Conservation (phyloP, 352 stramenopile genomes). For the Globisporangium cederbergense region DNA sequence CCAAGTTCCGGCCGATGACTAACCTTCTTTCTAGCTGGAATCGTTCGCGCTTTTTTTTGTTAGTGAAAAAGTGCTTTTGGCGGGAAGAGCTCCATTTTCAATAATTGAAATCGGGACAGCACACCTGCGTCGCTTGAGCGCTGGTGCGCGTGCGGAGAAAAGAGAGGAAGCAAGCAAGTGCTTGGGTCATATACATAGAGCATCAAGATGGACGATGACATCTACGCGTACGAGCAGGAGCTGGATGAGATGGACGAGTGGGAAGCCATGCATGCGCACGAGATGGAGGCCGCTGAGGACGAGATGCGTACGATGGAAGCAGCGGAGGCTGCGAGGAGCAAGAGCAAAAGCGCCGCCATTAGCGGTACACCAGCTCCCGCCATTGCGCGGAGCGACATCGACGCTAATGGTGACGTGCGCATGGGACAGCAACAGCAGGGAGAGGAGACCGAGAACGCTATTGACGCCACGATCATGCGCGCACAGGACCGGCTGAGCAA, state of each 20-base stretch:
- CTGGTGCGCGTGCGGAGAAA: neutral
- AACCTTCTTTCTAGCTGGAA: too few relatives aligned
- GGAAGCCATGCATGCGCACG: constrained; percentile 76
- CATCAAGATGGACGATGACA: constrained; percentile 60
- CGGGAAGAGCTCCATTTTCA: neutral
- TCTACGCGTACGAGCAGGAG: constrained; percentile 80
- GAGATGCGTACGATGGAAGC: constrained; percentile 55
- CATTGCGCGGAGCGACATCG: neutral
- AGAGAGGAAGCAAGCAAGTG: neutral
- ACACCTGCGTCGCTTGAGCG: neutral
- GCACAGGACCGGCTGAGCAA: constrained; percentile 46
- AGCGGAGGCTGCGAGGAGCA: constrained; percentile 26
- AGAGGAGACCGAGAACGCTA: constrained; percentile 11
- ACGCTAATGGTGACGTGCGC: neutral
- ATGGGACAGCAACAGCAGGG: neutral
- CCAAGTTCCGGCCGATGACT: too few relatives aligned
- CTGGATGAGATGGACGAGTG: constrained; percentile 76
- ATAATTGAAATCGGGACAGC: too few relatives aligned
- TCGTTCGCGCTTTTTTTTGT: constrained; percentile 25
- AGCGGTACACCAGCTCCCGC: constrained; percentile 6
- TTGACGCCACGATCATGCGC: constrained; percentile 30
- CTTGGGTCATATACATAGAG: neutral
- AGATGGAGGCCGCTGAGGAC: constrained; percentile 77
- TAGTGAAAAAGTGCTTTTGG: neutral
- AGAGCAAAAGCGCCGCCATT: constrained; percentile 7